Evolutionary conservation across 78 protist genomes (phyloP).

Genomic region (slime mould (Dictyostelium discoideum)): dicty_2.7 NC_007088.5:3477001-3477500

Average conservation of each 20-base stretch:
- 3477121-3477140: slow-evolving; percentile 62
- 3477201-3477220: no score
- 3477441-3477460: neutral
- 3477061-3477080: slow-evolving; percentile 27
- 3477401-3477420: neutral
- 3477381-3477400: neutral
- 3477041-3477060: slow-evolving; percentile 40
- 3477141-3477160: slow-evolving; percentile 1
- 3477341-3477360: neutral
- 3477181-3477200: no score
- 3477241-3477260: slow-evolving; percentile 55
- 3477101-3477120: slow-evolving; percentile 38
- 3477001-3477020: slow-evolving; percentile 11
- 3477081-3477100: slow-evolving; percentile 56
- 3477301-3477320: slow-evolving; percentile 75
- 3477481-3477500: neutral
- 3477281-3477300: slow-evolving; percentile 52
- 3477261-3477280: slow-evolving; percentile 38
- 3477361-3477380: neutral
- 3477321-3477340: slow-evolving; percentile 38
- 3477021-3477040: slow-evolving; percentile 13
- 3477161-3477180: no score
- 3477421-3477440: no score
- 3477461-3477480: neutral
- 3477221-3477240: slow-evolving; percentile 48